phyloP scores from a whole-genome alignment of 1,284 basidiomycete genomes.

The Leccinum colubrinum region DNA sequence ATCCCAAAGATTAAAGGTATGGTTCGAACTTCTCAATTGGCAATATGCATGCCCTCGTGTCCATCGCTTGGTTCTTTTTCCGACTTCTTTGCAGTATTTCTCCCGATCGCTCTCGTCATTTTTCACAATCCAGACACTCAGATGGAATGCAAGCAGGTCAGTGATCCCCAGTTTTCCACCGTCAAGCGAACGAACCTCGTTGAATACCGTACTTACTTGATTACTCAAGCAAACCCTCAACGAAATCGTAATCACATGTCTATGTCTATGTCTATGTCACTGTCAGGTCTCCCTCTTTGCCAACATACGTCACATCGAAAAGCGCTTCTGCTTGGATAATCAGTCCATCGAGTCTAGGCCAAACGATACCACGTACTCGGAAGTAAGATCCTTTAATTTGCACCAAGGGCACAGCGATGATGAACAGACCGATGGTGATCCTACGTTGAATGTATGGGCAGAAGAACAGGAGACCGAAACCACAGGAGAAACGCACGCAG shows the following conservation, averaged over 20 bases:
- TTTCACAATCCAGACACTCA: neutral
- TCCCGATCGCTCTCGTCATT: neutral
- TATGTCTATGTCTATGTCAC: neutral
- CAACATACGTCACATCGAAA: slow-evolving; percentile 8
- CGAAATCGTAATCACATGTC: neutral
- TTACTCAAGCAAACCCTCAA: neutral
- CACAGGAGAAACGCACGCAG: slow-evolving; percentile 8
- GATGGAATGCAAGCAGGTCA: neutral
- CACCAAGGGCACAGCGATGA: slow-evolving; percentile 44
- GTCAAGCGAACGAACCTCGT: neutral
- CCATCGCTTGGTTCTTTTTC: neutral
- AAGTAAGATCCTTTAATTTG: slow-evolving; percentile 43
- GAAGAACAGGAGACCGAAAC: too few species aligned
- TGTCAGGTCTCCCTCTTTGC: neutral
- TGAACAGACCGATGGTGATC: slow-evolving; percentile 44
- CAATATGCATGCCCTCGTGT: neutral
- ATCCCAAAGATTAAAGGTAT: too few species aligned
- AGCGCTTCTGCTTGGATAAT: slow-evolving; percentile 16
- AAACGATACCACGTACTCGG: slow-evolving; percentile 35
- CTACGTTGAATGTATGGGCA: slow-evolving; percentile 16
- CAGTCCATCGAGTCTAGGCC: neutral
- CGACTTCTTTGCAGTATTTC: neutral
- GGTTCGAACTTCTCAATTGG: too few species aligned
- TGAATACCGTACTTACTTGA: neutral
- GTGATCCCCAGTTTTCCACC: neutral